phyloP scores from a whole-genome alignment of 306 rosid species.

The Mimosa pudica region DNA sequence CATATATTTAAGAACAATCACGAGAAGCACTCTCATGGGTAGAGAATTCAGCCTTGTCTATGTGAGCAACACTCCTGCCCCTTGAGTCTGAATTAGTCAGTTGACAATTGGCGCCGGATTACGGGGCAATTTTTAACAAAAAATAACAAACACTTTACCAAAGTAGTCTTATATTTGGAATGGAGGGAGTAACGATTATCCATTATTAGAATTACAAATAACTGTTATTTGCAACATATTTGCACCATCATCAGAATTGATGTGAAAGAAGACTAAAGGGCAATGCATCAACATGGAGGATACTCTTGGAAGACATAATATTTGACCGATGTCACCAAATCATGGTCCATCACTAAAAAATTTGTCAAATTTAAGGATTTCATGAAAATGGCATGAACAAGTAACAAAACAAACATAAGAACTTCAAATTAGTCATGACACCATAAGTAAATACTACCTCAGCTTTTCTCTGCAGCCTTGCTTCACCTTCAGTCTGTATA shows the following conservation, averaged over 20 bases:
- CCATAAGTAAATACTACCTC: constrained; percentile 57
- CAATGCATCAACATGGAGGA: constrained; percentile 7
- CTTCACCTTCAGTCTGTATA: constrained; percentile 85
- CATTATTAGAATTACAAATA: neutral
- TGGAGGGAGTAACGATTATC: neutral
- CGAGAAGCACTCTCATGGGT: too few species aligned
- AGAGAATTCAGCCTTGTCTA: too few species aligned
- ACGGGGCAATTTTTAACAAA: too few species aligned
- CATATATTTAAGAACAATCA: too few species aligned
- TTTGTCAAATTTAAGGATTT: neutral
- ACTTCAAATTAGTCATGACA: constrained; percentile 4
- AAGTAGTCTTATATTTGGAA: too few species aligned
- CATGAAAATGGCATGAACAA: constrained; percentile 23
- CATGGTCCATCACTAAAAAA: constrained; percentile 12
- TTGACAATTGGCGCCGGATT: too few species aligned
- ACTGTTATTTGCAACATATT: neutral
- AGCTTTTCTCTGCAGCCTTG: constrained; percentile 74
- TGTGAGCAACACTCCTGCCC: too few species aligned
- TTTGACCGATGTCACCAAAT: neutral
- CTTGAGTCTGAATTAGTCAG: too few species aligned
- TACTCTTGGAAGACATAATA: neutral
- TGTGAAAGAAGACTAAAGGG: constrained; percentile 3
- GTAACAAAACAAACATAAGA: constrained; percentile 16
- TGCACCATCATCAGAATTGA: constrained; percentile 21
- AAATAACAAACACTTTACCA: too few species aligned